Percentiles rank a stretch among this genome's conserved stretches.
Conservation (phyloP, 1,139 yeast genomes). For the Pichia sp. region DNA sequence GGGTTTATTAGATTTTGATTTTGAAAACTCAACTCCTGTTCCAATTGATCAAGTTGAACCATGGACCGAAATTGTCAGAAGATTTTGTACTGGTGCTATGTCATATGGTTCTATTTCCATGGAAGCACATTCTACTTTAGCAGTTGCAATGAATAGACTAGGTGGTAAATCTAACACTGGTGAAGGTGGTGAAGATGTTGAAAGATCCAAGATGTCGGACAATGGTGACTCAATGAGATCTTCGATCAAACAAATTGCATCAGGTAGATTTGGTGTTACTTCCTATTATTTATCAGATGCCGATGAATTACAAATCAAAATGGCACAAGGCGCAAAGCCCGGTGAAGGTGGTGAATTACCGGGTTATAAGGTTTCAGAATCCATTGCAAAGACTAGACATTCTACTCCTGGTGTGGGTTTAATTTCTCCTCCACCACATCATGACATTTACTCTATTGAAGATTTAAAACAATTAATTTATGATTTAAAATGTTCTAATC, state of each 20-base stretch:
- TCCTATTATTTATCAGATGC: constrained; percentile 92
- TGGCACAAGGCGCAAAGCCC: constrained; percentile 99
- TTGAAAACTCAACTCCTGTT: constrained; percentile 59
- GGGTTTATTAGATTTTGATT: constrained; percentile 89
- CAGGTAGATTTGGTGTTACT: constrained; percentile 97
- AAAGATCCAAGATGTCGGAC: constrained; percentile 69
- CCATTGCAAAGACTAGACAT: constrained; percentile 92
- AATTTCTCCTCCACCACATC: constrained; percentile 98
- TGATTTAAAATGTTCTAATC: constrained; percentile 94
- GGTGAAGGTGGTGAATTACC: constrained; percentile 99
- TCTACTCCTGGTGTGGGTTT: constrained; percentile 96
- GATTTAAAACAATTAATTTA: constrained; percentile 94
- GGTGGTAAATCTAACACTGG: constrained; percentile 98
- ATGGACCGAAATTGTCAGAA: constrained; percentile 97
- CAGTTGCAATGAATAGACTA: constrained; percentile 96
- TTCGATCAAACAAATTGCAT: constrained; percentile 94
- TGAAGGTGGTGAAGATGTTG: constrained; percentile 99
- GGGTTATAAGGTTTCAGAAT: constrained; percentile 82
- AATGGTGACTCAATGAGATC: constrained; percentile 98
- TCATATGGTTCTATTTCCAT: constrained; percentile 96
- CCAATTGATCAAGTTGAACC: constrained; percentile 98
- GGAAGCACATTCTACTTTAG: constrained; percentile 97
- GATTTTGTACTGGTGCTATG: constrained; percentile 99
- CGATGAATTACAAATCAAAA: constrained; percentile 93
- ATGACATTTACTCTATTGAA: constrained; percentile 95